phyloP scores from a whole-genome alignment of 176 grass and related monocot genomes.

The Hyparrhenia diplandra region DNA sequence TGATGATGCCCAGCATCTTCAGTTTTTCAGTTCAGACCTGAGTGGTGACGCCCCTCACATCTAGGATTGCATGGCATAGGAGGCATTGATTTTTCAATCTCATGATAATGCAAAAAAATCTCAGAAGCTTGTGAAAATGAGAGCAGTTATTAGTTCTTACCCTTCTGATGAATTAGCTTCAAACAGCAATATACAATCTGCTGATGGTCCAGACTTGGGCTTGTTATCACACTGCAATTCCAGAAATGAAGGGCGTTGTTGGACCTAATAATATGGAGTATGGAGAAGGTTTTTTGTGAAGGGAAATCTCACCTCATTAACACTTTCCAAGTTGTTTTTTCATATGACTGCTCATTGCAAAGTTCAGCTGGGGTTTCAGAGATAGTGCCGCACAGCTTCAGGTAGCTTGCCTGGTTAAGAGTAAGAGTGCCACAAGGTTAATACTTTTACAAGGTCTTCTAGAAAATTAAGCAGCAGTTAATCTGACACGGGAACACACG shows the following conservation, averaged over 20 bases:
- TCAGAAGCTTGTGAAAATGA: not conserved
- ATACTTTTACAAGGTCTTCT: not conserved
- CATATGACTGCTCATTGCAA: not conserved
- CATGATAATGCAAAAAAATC: not conserved
- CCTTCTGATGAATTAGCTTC: constrained; percentile 27
- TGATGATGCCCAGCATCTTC: constrained; percentile 16
- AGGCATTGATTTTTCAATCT: constrained; percentile 10
- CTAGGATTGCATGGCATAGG: constrained; percentile 9
- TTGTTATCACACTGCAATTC: constrained; percentile 35
- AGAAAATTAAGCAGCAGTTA: not conserved
- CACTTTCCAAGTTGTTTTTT: constrained; percentile 26
- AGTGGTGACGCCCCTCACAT: not conserved
- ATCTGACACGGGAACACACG: not conserved
- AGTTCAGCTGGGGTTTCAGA: constrained; percentile 54
- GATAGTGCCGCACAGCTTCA: constrained; percentile 49
- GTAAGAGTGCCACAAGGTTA: not conserved
- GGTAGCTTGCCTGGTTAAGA: constrained; percentile 49
- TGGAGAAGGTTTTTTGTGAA: not conserved
- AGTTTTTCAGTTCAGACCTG: constrained; percentile 13
- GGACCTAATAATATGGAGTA: not conserved
- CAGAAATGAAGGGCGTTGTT: constrained; percentile 21
- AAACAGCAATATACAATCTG: not conserved
- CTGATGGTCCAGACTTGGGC: not conserved
- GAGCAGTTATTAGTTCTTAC: constrained; percentile 8
- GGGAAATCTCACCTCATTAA: constrained; percentile 23